Percentiles rank a stretch among this genome's conserved stretches.
Conservation (phyloP, 805 yeast species). For the Metschnikowia arizonensis region DNA sequence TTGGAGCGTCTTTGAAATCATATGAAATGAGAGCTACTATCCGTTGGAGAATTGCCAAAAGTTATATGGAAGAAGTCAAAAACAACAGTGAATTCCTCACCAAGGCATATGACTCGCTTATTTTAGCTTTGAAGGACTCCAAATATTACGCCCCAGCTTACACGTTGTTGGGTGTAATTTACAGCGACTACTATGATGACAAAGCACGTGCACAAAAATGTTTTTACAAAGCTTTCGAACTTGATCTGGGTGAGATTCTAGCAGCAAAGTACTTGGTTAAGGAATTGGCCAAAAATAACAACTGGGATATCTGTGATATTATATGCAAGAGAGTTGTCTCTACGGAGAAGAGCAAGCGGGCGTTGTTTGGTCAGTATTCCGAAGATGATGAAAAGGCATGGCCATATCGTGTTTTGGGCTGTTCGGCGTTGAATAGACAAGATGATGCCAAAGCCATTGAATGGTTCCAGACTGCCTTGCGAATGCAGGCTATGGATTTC, state of each 20-base stretch:
- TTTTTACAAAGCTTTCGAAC: conserved; percentile 83
- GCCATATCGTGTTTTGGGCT: conserved; percentile 89
- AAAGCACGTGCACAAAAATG: conserved; percentile 73
- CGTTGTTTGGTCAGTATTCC: conserved; percentile 30
- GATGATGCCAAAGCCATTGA: conserved; percentile 78
- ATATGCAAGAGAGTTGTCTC: conserved; percentile 63
- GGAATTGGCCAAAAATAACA: conserved; percentile 59
- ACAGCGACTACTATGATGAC: conserved; percentile 56
- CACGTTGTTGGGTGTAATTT: conserved; percentile 76
- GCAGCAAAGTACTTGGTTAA: conserved; percentile 73
- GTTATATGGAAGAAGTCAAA: conserved; percentile 40
- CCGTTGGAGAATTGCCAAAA: conserved; percentile 72
- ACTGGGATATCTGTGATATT: conserved; percentile 83
- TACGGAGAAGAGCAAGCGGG: conserved; percentile 56
- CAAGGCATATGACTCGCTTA: conserved; percentile 53
- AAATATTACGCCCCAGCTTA: conserved; percentile 73
- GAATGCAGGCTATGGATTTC: conserved; percentile 61
- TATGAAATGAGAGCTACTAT: conserved; percentile 55
- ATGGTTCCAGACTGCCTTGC: conserved; percentile 80
- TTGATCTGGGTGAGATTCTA: conserved; percentile 67
- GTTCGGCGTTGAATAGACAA: conserved; percentile 65
- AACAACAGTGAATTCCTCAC: conserved; percentile 26
- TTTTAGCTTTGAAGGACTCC: conserved; percentile 59
- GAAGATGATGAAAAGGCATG: conserved; percentile 49
- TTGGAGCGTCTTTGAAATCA: conserved; percentile 50